Evolutionary conservation across 768 basidiomycete genomes (phyloP), one percentile per base, ranked within the genome.

Genomic region (Tephrocybe sp.): DNA sequence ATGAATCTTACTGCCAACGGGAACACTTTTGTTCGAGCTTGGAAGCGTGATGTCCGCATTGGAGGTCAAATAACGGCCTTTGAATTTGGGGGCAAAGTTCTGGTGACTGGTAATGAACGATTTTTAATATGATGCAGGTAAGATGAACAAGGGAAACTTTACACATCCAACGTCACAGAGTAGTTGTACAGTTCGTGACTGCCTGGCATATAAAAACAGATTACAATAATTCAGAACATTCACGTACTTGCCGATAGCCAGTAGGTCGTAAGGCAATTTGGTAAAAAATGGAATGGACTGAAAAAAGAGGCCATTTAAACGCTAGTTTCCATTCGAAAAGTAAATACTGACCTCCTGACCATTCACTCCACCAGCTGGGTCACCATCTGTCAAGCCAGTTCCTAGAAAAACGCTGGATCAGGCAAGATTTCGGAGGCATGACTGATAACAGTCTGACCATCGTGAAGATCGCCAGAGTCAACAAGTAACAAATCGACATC

Each of bases 171-270:
- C 42, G 52, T 24, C 10, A 11, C 30, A 14, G 72, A 75, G 62
- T 88, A 88, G 50, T 77, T 73, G 64, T 91, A 91, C n/a, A 93
- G 66, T 69, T 95, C 93, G 57, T 95, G 93, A 64, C 86, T 88
- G 45, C 37, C 14, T 30, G 9, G 14, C n/a, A n/a, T n/a, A n/a
- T n/a, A n/a, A n/a, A n/a, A n/a, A n/a, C n/a, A n/a, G n/a, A n/a
- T n/a, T n/a, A n/a, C n/a, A n/a, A n/a, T n/a, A n/a, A n/a, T n/a
- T n/a, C n/a, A n/a, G n/a, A n/a, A n/a, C n/a, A n/a, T n/a, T n/a
- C 28, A 66, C 87, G 34, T 61, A 86, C 83, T 94, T 95, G 62
- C 93, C 93, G 45, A 93, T 91, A 2, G 90, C 71, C 63, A 93
- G 79, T 2, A 92, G 61, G 62, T 96, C 93, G 61, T 92, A 95